Conservation (phyloP, 129 eudicot genomes). For the sunflower (Helianthus annuus) region DNA sequence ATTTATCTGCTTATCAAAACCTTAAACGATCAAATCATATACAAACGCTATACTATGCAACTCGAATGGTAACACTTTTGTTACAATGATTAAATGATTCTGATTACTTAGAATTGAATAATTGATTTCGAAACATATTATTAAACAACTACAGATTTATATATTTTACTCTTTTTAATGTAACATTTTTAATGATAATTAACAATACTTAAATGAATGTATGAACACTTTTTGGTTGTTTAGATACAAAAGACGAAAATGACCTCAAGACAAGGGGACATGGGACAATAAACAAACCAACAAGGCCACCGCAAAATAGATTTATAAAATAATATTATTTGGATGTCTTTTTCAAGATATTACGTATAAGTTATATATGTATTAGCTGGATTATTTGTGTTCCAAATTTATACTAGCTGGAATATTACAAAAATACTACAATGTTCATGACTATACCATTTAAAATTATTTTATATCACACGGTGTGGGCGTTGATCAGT, state of each 20-base stretch:
- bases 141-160: not conserved
- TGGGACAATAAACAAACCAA: not conserved
- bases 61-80: no score
- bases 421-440: not conserved
- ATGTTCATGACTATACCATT: not conserved
- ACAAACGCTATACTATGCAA: no score
- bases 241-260: not conserved
- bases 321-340: not conserved
- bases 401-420: constrained; percentile 23
- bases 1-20: no score
- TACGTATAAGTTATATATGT: constrained; percentile 1
- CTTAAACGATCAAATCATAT: no score
- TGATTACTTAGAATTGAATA: no score
- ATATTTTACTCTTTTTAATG: no score
- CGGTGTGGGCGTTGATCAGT: no score
- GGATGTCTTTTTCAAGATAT: not conserved
- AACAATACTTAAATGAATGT: no score
- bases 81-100: no score
- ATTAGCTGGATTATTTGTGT: constrained; percentile 24
- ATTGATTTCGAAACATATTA: not conserved
- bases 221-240: not conserved
- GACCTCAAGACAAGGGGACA: not conserved
- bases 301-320: not conserved
- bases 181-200: no score
- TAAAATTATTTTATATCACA: no score